These are phyloP conservation scores for Tubosaeta sp. DNA, from an alignment of 768 basidiomycete genomes.

Conservation along the genomic window DNA sequence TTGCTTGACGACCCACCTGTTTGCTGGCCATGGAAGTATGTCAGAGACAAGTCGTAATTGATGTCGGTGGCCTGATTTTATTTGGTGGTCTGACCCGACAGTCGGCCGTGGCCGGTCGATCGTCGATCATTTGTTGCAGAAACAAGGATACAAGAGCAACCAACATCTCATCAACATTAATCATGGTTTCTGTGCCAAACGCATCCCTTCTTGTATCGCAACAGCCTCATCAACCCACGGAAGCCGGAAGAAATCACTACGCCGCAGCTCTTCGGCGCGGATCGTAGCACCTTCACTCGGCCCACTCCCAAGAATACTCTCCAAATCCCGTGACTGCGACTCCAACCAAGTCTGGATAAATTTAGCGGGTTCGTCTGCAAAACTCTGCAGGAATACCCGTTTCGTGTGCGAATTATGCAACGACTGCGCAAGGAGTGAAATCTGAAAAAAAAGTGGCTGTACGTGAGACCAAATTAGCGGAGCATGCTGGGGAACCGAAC, in stretches of 20 bases:
- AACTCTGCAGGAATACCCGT: conserved; percentile 78
- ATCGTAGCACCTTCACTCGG: conserved; percentile 74
- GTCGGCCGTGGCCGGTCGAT: conserved; percentile 11
- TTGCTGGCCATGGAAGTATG: conserved; percentile 53
- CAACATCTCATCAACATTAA: background rate
- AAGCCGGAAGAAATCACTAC: conserved; percentile 87
- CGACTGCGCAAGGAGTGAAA: conserved; percentile 78
- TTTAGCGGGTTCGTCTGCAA: conserved; percentile 70
- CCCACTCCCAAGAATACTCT: conserved; percentile 85
- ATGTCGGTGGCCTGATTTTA: conserved; percentile 16
- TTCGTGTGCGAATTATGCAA: conserved; percentile 86
- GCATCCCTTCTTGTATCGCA: conserved; percentile 77
- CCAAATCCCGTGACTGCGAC: conserved; percentile 88
- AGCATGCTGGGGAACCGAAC: conserved; percentile 35
- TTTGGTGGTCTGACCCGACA: background rate
- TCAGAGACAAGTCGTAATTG: background rate
- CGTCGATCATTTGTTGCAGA: conserved; percentile 3
- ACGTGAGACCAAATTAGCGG: conserved; percentile 17
- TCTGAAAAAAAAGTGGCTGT: conserved; percentile 41
- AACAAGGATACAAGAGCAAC: background rate
- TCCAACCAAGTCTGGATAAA: conserved; percentile 91
- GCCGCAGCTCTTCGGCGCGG: conserved; percentile 80
- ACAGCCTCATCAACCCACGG: conserved; percentile 93
- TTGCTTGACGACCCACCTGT: conserved; percentile 41
- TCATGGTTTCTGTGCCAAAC: conserved; percentile 53